phyloP scores from a whole-genome alignment of 1,139 yeast species.

The Pichia sp. region DNA sequence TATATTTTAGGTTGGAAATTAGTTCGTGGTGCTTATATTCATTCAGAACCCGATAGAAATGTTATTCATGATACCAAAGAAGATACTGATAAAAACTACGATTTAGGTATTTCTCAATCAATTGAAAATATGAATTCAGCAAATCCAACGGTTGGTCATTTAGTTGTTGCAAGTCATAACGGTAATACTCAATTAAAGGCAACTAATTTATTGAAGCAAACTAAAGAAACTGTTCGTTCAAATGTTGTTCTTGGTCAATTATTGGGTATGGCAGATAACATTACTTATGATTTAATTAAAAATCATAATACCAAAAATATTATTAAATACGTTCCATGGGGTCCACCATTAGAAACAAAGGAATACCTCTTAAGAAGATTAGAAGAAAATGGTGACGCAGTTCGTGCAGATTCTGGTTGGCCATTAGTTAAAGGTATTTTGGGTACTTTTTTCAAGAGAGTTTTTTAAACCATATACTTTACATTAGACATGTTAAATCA shows the following conservation, averaged over 20 bases:
- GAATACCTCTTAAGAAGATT: constrained; percentile 85
- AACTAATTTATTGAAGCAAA: constrained; percentile 42
- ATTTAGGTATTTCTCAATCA: constrained; percentile 60
- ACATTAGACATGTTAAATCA: not conserved
- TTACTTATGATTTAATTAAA: constrained; percentile 67
- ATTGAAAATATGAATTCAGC: constrained; percentile 55
- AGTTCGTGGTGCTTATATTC: constrained; percentile 97
- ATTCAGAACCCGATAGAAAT: constrained; percentile 70
- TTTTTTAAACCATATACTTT: constrained; percentile 21
- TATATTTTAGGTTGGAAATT: constrained; percentile 83
- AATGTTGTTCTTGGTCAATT: constrained; percentile 86
- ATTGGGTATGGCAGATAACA: constrained; percentile 92
- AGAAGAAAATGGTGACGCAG: constrained; percentile 97
- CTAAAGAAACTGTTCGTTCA: constrained; percentile 32
- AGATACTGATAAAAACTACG: constrained; percentile 72
- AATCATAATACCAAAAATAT: constrained; percentile 65
- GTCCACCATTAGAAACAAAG: constrained; percentile 91
- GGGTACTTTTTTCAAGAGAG: constrained; percentile 38
- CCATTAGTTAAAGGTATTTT: constrained; percentile 57
- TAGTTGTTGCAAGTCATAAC: constrained; percentile 92
- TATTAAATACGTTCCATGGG: constrained; percentile 96
- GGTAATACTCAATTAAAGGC: constrained; percentile 70
- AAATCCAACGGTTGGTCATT: constrained; percentile 62
- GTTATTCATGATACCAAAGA: constrained; percentile 72
- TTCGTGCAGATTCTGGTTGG: constrained; percentile 81